Evolutionary conservation across 2,329 filamentous ascomycete species (phyloP), one percentile per base, ranked within the genome.

Genomic region (Aspergillus eucalypticola): DNA sequence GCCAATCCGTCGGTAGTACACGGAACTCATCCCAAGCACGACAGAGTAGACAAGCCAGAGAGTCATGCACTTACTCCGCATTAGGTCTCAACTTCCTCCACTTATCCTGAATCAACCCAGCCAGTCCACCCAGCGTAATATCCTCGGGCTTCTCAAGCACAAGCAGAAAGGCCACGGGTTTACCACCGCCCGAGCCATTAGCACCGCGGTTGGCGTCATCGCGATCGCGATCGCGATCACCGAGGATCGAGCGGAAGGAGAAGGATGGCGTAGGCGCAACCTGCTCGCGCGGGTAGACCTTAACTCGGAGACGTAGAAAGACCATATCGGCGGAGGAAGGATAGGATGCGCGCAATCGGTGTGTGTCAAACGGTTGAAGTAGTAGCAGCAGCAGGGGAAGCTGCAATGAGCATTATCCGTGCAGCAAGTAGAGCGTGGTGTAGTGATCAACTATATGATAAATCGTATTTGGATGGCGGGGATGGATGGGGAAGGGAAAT

Each of bases 231-330:
- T 64, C 58, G 32, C 52, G 58, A 46, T 63, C 56, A 27, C 59
- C 62, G 6, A 67, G 55, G 17, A 61, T 46, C 7, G 62, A 59
- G 38, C 63, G 63, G 17, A 67, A 42, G 13, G 35, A 41, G 5
- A 61, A 62, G 2, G 64, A 60, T 21, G 58, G 59, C 0, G 64
- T 42, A 21, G 56, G n/a, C 44, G 58, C 59, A 10, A 67, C n/a
- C 57, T 67, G 68, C 48, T 72, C 70, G 44, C 63, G 66, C 3
- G 74, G 71, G 39, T 58, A 70, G 56, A 78, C 67, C 62, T 75
- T 74, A 27, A 76, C 69, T 15, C 71, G 69, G 3, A 77, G 67
- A n/a, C 75, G 73, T 17, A 77, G 66, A 32, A 74, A 68, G 48
- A 77, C 73, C 73, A 77, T 76, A 35, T 35, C 32, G 42, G 56